phyloP scores from a whole-genome alignment of 805 yeast genomes.

The Ogataea henricii region DNA sequence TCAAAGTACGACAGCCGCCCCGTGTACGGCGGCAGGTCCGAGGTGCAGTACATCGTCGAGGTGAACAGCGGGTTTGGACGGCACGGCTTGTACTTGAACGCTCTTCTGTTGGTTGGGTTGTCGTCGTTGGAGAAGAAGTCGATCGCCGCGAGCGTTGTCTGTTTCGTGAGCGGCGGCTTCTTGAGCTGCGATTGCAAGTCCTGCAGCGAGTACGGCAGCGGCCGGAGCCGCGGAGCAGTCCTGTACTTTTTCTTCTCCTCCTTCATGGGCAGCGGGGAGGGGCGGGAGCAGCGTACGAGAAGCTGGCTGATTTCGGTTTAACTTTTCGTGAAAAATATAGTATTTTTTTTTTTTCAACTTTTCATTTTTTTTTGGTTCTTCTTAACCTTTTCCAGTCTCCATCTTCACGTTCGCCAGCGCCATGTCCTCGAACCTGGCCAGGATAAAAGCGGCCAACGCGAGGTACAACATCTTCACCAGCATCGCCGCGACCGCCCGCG shows the following conservation, averaged over 20 bases:
- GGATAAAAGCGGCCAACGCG: slow-evolving; percentile 16
- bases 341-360: background rate
- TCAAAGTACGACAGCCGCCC: slow-evolving; percentile 68
- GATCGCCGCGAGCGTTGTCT: slow-evolving; percentile 9
- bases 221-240: slow-evolving; percentile 34
- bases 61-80: slow-evolving; percentile 63
- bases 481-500: slow-evolving; percentile 23
- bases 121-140: slow-evolving; percentile 62
- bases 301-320: too few relatives aligned
- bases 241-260: slow-evolving; percentile 1
- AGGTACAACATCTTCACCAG: slow-evolving; percentile 43
- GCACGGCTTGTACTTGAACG: slow-evolving; percentile 80
- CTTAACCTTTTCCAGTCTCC: too few relatives aligned
- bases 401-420: too few relatives aligned
- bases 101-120: slow-evolving; percentile 74
- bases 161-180: slow-evolving; percentile 25
- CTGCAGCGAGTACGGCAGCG: slow-evolving; percentile 35
- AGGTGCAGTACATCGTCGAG: slow-evolving; percentile 63
- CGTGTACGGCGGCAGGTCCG: slow-evolving; percentile 69
- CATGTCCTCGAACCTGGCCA: background rate
- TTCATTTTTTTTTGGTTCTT: background rate
- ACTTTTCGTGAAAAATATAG: background rate
- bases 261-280: too few relatives aligned
- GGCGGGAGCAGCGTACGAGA: background rate
- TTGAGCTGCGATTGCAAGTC: slow-evolving; percentile 28